phyloP scores from a whole-genome alignment of 2,329 filamentous ascomycete genomes.

The Fusarium keratoplasticum region DNA sequence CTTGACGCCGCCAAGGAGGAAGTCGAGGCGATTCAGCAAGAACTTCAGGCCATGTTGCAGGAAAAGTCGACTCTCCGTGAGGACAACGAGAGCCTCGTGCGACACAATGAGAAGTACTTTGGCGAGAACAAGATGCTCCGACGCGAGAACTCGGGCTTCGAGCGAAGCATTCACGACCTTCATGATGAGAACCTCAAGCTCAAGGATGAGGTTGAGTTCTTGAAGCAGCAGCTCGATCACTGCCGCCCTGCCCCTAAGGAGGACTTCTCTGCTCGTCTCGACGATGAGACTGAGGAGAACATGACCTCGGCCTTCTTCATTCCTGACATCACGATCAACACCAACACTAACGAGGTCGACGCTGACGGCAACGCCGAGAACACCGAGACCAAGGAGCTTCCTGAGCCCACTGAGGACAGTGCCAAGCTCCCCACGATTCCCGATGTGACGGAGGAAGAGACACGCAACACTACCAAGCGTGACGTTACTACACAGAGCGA shows the following conservation, averaged over 20 bases:
- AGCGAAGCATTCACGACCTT: conserved; percentile 58
- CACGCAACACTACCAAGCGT: conserved; percentile 44
- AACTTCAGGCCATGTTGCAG: conserved; percentile 53
- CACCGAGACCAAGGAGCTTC: conserved; percentile 48
- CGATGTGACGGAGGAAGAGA: conserved; percentile 46
- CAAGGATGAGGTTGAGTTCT: conserved; percentile 59
- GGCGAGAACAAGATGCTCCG: conserved; percentile 63
- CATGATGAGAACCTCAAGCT: conserved; percentile 60
- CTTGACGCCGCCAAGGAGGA: conserved; percentile 55
- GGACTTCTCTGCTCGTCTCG: conserved; percentile 49
- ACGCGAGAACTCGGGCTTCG: conserved; percentile 61
- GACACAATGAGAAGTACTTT: conserved; percentile 67
- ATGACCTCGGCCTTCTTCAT: conserved; percentile 71
- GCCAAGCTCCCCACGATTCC: conserved; percentile 43
- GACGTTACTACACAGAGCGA: conserved; percentile 46
- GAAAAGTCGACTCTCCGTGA: conserved; percentile 60
- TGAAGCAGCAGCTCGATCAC: conserved; percentile 59
- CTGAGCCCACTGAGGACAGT: conserved; percentile 50
- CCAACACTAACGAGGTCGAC: conserved; percentile 44
- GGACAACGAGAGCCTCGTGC: conserved; percentile 65
- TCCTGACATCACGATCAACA: conserved; percentile 67
- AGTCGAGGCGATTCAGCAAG: conserved; percentile 53
- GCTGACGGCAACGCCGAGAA: conserved; percentile 47
- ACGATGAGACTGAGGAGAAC: conserved; percentile 60
- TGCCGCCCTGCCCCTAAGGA: conserved; percentile 53